A percentile compares a stretch with the other conserved stretches of the same genome.
These are phyloP conservation scores for Penicillium paneum DNA, from an alignment of 2,329 filamentous ascomycete genomes.

Conservation along the genomic window DNA sequence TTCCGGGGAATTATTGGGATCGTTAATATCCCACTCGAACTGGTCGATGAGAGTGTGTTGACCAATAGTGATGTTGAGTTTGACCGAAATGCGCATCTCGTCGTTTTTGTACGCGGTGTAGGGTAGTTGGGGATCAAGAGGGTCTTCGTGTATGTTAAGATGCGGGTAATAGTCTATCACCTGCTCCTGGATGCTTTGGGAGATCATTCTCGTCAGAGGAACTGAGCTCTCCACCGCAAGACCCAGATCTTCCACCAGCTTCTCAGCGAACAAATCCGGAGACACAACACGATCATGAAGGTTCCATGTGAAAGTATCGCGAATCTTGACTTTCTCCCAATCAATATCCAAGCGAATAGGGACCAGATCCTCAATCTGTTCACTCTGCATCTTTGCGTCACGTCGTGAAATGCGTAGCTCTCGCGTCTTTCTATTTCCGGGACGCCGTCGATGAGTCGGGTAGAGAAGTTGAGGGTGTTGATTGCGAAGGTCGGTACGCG, in stretches of 20 bases:
- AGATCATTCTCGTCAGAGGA: conserved; percentile 60
- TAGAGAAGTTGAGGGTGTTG: conserved; percentile 71
- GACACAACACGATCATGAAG: conserved; percentile 82
- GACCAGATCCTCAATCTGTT: conserved; percentile 86
- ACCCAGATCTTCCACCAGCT: conserved; percentile 79
- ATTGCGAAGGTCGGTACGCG: conserved; percentile 68
- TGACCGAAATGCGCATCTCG: conserved; percentile 94
- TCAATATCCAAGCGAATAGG: conserved; percentile 91
- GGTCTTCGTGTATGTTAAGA: conserved; percentile 82
- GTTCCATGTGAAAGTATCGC: conserved; percentile 99
- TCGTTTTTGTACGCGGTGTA: conserved; percentile 97
- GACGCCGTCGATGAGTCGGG: conserved; percentile 70
- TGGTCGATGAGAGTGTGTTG: conserved; percentile 92
- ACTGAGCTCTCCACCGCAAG: conserved; percentile 66
- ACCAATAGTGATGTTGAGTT: conserved; percentile 96
- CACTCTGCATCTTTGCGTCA: conserved; percentile 79
- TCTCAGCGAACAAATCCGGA: conserved; percentile 78
- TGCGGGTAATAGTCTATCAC: conserved; percentile 91
- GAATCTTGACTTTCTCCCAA: conserved; percentile 89
- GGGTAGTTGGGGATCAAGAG: conserved; percentile 82
- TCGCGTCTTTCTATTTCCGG: conserved; percentile 71
- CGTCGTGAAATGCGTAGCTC: conserved; percentile 72
- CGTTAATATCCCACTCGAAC: conserved; percentile 99
- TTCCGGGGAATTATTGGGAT: conserved; percentile 87
- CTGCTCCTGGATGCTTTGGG: conserved; percentile 77